Base-by-base conservation (phyloP, 2,329 filamentous ascomycete genomes). In the Colletotrichum destructivum region DNA sequence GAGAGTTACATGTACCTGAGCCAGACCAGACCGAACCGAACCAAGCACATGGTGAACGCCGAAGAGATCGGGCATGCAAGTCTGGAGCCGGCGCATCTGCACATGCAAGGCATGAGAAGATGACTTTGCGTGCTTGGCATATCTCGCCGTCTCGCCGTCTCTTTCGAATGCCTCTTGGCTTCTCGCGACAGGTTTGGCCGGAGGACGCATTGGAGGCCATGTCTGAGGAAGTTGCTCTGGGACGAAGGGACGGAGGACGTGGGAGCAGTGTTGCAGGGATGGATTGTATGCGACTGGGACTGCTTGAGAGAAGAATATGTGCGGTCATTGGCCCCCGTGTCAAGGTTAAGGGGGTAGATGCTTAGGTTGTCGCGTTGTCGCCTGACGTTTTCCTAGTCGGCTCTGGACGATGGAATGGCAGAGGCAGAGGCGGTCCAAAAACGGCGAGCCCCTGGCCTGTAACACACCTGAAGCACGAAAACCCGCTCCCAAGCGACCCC, bases 381-480 rank as follows among this genome's bases (percentile, higher is more conserved):
- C 54, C 40, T 11, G 54, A 56, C 54, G 54, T 56, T 35, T 35
- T 56, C 54, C 59, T 47, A 26, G 49, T 12, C 59, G 26, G 59
- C 44, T 47, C 44, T 77, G 73, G 71, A 35, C 26, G 31, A 35
- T 61, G 54, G 54, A n/a, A 35, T 35, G 31, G 31, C 31, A 35
- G 31, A 35, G 31, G 31, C 31, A 55, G 31, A 72, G 75, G 75
- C 75, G 72, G 69, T 26, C 51, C 64, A 67, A 67, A 67, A 42
- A 61, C 49, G 49, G 49, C 61, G 66, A 73, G 75, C 78, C 83
- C 83, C 79, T 82, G 81, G 82, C 76, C 81, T 86, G 84, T 79
- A 82, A 86, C 85, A 84, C 77, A 81, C 81, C 79, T 86, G 85
- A 86, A 77, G 85, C 85, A 86, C 75, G 71, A 77, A 56, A 73